A percentile compares a stretch with the other conserved stretches of the same genome.
These are phyloP conservation scores for Jamesozyma piceae DNA, from an alignment of 805 yeast genomes.

Conservation along the genomic window DNA sequence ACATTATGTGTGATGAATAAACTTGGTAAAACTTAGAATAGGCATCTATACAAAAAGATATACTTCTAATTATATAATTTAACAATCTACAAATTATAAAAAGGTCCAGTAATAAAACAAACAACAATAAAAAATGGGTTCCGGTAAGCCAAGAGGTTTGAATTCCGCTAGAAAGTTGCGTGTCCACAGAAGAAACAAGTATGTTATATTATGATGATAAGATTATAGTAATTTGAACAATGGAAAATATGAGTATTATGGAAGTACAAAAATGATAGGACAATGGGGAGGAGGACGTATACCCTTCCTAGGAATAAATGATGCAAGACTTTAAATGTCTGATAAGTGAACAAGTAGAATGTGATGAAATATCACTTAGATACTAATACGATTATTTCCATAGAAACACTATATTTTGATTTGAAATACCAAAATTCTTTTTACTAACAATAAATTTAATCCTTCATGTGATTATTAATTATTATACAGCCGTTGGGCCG, in stretches of 20 bases:
- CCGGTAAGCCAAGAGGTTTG: slow-evolving; percentile 99
- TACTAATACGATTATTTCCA: no score
- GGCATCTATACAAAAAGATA: background rate
- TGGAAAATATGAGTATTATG: no score
- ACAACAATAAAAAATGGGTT: slow-evolving; percentile 69
- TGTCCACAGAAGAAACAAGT: slow-evolving; percentile 98
- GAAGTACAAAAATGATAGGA: no score
- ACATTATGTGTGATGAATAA: no score
- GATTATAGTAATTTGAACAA: background rate
- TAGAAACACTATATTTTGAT: no score
- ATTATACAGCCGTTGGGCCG: slow-evolving; percentile 87
- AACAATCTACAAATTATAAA: background rate
- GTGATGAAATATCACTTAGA: no score
- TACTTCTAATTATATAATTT: no score
- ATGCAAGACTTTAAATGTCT: no score
- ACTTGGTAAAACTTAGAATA: background rate
- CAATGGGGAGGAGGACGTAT: no score
- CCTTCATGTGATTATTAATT: slow-evolving; percentile 2
- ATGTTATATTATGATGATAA: slow-evolving; percentile 24
- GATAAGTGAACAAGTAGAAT: no score
- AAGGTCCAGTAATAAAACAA: slow-evolving; percentile 6
- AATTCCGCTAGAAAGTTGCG: slow-evolving; percentile 99
- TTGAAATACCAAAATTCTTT: background rate
- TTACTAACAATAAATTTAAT: slow-evolving; percentile 9
- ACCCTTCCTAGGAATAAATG: no score